These are phyloP conservation scores for Heterobasidion occidentale DNA, from an alignment of 1,284 basidiomycete genomes.

Conservation along the genomic window DNA sequence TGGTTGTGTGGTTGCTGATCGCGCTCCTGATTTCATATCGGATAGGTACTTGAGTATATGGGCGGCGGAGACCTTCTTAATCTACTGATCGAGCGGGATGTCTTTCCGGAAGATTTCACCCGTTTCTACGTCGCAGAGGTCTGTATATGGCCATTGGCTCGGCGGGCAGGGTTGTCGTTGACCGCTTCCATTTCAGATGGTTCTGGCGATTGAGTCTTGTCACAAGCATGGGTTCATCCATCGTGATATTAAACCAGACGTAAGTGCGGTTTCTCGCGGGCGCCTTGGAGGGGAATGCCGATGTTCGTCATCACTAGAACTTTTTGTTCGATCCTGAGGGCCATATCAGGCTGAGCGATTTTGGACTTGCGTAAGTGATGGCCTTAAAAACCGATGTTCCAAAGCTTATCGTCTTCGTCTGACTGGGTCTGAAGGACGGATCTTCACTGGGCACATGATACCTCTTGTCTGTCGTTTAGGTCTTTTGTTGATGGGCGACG, in stretches of 20 bases:
- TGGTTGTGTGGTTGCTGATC: constrained; percentile 15
- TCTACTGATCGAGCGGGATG: constrained; percentile 88
- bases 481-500: not conserved
- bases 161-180: not conserved
- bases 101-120: constrained; percentile 91
- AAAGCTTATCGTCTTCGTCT: constrained; percentile 9
- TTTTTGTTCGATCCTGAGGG: constrained; percentile 91
- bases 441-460: constrained; percentile 90
- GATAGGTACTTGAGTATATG: constrained; percentile 87
- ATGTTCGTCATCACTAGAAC: constrained; percentile 47
- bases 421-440: constrained; percentile 48
- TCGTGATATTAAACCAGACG: constrained; percentile 93
- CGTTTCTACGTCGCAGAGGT: constrained; percentile 94
- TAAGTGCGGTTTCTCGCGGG: constrained; percentile 29
- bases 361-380: constrained; percentile 80
- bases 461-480: constrained; percentile 51
- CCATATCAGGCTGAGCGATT: constrained; percentile 93
- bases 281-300: constrained; percentile 4
- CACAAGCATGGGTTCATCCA: constrained; percentile 96
- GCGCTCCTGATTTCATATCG: constrained; percentile 40
- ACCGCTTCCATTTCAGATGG: constrained; percentile 55
- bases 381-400: constrained; percentile 7
- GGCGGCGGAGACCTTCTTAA: constrained; percentile 94
- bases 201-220: constrained; percentile 91
- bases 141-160: constrained; percentile 14